Evolutionary conservation across 805 yeast genomes (phyloP), one percentile per base, ranked within the genome.

Genomic region (Wickerhamomyces queroliae): DNA sequence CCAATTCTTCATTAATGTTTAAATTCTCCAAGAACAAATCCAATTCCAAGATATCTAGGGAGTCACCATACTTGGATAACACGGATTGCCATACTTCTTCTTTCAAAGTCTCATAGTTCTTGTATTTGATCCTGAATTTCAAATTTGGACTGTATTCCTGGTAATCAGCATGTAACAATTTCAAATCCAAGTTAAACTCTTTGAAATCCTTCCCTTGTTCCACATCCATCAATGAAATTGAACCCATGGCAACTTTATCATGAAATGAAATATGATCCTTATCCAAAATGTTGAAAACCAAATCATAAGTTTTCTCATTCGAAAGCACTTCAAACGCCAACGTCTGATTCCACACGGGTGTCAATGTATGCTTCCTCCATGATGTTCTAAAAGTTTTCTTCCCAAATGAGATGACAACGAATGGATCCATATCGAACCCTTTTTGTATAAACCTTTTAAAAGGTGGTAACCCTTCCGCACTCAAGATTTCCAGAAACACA

Each of bases 351-450:
- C 80, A 91, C 1, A 80, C 70, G 0, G 99, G 99, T 39, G 81
- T 80, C 37, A 87, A 60, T 1, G 87, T 82, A 58, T 91, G 97
- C 18, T 85, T 74, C 48, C 80, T 74, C 80, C 89, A 83, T 10
- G 89, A 80, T 0, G 97, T 89, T 48, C 95, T 75, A 59, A 77
- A 91, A 0, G 91, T 88, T 48, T 83, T 83, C 51, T 84, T 81
- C 9, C 96, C 96, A 59, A 91, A 88, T 0, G 96, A 80, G 1
- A 88, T 81, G 16, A 91, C 88, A 3, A 91, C 91, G 63, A 91
- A 93, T 2, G 98, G 98, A 56, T 93, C 99, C 95, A 93, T 87
- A 59, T 89, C 96, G 55, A 84, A 91, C 1, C 90, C 81, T 18
- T 87, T 76, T 9, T 89, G 67, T 13, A 85, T 64, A 36, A 55